A percentile compares a stretch with the other conserved stretches of the same genome.
phyloP scores from a whole-genome alignment of 805 yeast species.

The Yamadazyma sp. region DNA sequence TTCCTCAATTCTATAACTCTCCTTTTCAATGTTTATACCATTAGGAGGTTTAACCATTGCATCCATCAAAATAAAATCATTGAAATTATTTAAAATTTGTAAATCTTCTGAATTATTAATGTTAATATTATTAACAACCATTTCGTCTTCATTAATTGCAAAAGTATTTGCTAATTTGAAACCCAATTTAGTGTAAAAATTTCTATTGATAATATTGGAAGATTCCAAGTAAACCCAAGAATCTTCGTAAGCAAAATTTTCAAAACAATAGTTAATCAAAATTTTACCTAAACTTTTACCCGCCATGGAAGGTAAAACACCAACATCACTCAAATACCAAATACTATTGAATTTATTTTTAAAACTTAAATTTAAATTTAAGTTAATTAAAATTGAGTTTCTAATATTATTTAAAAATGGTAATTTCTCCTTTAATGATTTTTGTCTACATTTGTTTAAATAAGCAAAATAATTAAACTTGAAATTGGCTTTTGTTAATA shows the following conservation, averaged over 20 bases:
- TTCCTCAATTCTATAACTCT: conserved; percentile 9
- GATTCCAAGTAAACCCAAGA: conserved; percentile 50
- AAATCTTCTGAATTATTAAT: conserved; percentile 12
- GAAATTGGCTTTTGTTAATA: conserved; percentile 12
- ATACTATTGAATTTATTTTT: conserved; percentile 31
- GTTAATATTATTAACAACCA: conserved; percentile 13
- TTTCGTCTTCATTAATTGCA: conserved; percentile 21
- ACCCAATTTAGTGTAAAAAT: conserved; percentile 53
- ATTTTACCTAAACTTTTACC: conserved; percentile 58
- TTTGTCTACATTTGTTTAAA: conserved; percentile 41
- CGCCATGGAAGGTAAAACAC: conserved; percentile 54
- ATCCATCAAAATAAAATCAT: conserved; percentile 17
- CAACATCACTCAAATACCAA: conserved; percentile 61
- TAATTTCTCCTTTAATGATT: conserved; percentile 49
- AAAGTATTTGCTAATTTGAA: conserved; percentile 36
- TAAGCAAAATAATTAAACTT: conserved; percentile 36
- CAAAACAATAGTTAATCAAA: conserved; percentile 48
- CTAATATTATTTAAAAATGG: conserved; percentile 45
- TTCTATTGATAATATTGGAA: conserved; percentile 52
- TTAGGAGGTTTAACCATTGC: conserved; percentile 19
- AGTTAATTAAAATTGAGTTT: conserved; percentile 40
- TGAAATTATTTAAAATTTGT: conserved; percentile 10
- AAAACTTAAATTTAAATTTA: conserved; percentile 24
- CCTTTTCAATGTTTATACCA: conserved; percentile 9
- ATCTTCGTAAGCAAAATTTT: conserved; percentile 37